phyloP scores from a whole-genome alignment of 2,329 filamentous ascomycete genomes.

The Fusarium sp. region DNA sequence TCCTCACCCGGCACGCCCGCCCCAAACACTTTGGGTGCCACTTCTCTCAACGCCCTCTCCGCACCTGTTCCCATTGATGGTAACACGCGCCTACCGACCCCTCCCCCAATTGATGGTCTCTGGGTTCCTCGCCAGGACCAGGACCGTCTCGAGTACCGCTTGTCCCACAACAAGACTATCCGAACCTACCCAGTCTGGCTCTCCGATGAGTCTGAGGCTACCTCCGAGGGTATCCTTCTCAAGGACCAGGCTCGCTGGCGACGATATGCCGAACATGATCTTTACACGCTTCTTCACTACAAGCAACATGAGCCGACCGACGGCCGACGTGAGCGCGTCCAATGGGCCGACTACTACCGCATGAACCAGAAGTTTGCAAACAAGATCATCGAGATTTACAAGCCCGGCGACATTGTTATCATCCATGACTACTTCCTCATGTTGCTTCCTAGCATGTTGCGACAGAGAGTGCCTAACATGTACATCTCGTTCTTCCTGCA shows the following conservation, averaged over 20 bases:
- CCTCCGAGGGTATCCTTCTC: constrained; percentile 75
- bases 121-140: constrained; percentile 78
- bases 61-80: constrained; percentile 81
- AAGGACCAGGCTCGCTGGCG: constrained; percentile 90
- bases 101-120: constrained; percentile 74
- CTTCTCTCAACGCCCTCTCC: constrained; percentile 77
- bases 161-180: constrained; percentile 78
- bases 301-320: constrained; percentile 93
- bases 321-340: constrained; percentile 80
- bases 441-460: constrained; percentile 86
- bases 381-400: constrained; percentile 87
- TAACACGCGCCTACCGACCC: constrained; percentile 64
- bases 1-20: constrained; percentile 62
- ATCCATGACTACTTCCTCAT: constrained; percentile 96
- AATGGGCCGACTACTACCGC: constrained; percentile 93
- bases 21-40: constrained; percentile 59
- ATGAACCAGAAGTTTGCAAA: constrained; percentile 95
- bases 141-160: constrained; percentile 76
- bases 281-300: constrained; percentile 96
- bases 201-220: constrained; percentile 76
- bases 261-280: constrained; percentile 88
- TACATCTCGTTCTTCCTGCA: constrained; percentile 97
- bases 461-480: constrained; percentile 86
- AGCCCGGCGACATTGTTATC: constrained; percentile 90
- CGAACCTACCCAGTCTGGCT: constrained; percentile 91